Evolutionary conservation across 2,329 filamentous ascomycete genomes (phyloP), one percentile per base, ranked within the genome.

Genomic region (Aspergillus phoenicis): DNA sequence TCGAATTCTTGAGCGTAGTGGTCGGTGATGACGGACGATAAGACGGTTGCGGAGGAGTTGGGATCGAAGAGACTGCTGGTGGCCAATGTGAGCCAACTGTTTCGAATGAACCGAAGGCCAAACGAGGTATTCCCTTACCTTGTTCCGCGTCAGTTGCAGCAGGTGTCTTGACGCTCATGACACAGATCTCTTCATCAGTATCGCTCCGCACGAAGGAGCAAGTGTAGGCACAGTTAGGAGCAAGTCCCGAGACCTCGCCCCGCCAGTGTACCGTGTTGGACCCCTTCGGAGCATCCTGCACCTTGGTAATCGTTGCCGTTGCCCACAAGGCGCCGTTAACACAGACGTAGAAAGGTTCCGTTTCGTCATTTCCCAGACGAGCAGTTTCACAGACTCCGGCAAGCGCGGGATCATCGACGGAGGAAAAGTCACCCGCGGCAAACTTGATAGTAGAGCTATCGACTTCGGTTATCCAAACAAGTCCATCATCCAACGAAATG

Each of bases 301-400:
- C 75, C 65, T 74, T 78, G 61, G 76, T 78, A 61, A 89, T 85
- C 51, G 81, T 81, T 55, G 84, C 83, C 20, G 86, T 87, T 62
- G 85, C 86, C 87, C 87, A 89, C 64, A 85, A 81, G 22, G 87
- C 86, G 48, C 85, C 85, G 69, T 89, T 89, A 62, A 89, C 82
- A 69, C 85, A 85, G 56, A 89, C 83, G 72, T 85, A 88, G 71
- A 89, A 87, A 47, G 86, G 86, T 71, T 87, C 85, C 63, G 81
- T 64, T 49, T 77, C 73, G 33, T 71, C 68, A 38, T 68, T 64
- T 20, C 65, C 68, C 30, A 72, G 47, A 13, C 64, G 64, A 24
- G 68, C 70, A 52, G 64, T 61, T 66, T 75, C 72, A 49, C 70
- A 70, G 51, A 69, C 68, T 11, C 67, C 68, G 8, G 71, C 68